Conservation (phyloP, 2,329 filamentous ascomycete species). For the Keithomyces neogunnii region DNA sequence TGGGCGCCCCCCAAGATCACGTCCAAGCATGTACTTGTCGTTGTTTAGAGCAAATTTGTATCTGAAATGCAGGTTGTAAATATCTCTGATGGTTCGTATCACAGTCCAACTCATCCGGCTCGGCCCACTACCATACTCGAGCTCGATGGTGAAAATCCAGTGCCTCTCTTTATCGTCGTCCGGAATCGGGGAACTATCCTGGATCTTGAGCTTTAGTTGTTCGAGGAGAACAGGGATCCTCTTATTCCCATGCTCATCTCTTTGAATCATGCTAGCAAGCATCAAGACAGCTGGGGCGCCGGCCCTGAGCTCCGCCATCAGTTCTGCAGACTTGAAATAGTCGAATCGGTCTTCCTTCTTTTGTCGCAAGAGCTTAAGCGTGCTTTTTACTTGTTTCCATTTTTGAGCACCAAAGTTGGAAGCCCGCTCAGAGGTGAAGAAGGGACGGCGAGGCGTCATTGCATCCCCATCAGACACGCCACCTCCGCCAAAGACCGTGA, state of each 20-base stretch:
- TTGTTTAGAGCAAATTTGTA: constrained; percentile 84
- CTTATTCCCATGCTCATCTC: constrained; percentile 92
- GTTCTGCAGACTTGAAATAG: constrained; percentile 87
- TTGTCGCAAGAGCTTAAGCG: constrained; percentile 68
- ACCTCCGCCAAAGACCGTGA: constrained; percentile 58
- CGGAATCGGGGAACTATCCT: constrained; percentile 65
- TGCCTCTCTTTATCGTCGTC: constrained; percentile 60
- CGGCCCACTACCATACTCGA: constrained; percentile 92
- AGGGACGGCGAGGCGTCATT: constrained; percentile 45
- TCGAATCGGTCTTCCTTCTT: constrained; percentile 86
- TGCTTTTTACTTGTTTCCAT: constrained; percentile 91
- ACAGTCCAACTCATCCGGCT: constrained; percentile 97
- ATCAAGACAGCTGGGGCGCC: constrained; percentile 90
- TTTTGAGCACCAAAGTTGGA: constrained; percentile 70
- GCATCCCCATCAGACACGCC: constrained; percentile 56
- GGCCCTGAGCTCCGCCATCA: constrained; percentile 90
- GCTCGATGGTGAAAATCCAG: constrained; percentile 79
- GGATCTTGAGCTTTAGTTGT: constrained; percentile 82
- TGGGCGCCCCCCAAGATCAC: constrained; percentile 57
- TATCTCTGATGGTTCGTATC: constrained; percentile 77
- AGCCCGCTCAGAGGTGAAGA: constrained; percentile 57
- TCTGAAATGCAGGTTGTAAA: constrained; percentile 84
- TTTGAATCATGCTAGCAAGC: constrained; percentile 93
- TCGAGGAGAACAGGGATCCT: constrained; percentile 91
- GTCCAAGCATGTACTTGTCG: constrained; percentile 69